Percentiles rank a stretch among this genome's conserved stretches.
Evolutionary conservation across 2,329 filamentous ascomycete species (phyloP).

Genomic region (Didymellaceae sp.): DNA sequence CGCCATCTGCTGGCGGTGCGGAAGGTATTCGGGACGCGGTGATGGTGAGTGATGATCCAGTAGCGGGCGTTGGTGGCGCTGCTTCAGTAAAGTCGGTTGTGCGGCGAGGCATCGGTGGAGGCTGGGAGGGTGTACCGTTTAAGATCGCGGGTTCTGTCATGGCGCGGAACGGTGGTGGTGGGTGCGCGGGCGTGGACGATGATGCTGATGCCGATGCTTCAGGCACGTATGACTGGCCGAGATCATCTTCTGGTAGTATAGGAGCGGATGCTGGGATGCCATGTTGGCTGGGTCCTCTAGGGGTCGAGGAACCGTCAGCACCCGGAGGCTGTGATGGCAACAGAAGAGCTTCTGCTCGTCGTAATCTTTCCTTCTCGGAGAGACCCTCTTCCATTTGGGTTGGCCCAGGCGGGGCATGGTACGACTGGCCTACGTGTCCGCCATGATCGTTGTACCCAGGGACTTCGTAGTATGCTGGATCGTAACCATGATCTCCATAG

Average conservation of each 20-base stretch:
- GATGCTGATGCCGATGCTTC: conserved; percentile 30
- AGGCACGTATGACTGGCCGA: conserved; percentile 28
- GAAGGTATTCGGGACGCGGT: conserved; percentile 20
- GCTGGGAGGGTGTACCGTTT: conserved; percentile 11
- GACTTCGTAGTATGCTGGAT: conserved; percentile 39
- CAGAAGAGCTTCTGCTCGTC: conserved; percentile 77
- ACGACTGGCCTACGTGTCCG: conserved; percentile 54
- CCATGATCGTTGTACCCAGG: conserved; percentile 37
- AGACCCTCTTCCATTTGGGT: conserved; percentile 64
- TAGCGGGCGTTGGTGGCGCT: conserved; percentile 22
- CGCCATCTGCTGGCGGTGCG: conserved; percentile 11
- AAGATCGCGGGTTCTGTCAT: conserved; percentile 21
- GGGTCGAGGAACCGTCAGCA: conserved; percentile 51
- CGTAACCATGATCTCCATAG: conserved; percentile 40
- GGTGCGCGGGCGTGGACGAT: conserved; percentile 29
- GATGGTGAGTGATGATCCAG: conserved; percentile 35
- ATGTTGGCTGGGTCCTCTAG: conserved; percentile 42
- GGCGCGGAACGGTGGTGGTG: conserved; percentile 36
- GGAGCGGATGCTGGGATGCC: conserved; percentile 47
- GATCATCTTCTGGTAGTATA: conserved; percentile 42
- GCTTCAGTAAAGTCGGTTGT: conserved; percentile 21
- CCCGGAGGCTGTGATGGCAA: conserved; percentile 79
- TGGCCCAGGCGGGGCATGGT: conserved; percentile 61
- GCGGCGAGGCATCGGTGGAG: conserved; percentile 24
- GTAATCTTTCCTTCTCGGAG: conserved; percentile 82